phyloP scores from a whole-genome alignment of 179 eudicot species.

The Beta lomatogona region DNA sequence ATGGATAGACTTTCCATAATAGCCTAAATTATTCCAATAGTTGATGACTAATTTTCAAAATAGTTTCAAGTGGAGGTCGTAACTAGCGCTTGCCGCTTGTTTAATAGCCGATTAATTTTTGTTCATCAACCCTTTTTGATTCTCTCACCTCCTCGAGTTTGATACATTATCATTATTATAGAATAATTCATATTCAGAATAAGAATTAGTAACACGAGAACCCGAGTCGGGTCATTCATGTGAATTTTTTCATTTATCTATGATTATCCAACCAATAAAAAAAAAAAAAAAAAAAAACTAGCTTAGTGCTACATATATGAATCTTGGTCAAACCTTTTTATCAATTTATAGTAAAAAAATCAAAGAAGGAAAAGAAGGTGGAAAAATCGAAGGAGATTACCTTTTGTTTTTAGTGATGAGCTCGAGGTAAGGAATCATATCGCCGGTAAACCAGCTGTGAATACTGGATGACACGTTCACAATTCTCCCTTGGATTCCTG shows the following conservation, averaged over 20 bases:
- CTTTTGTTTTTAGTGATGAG: constrained; percentile 55
- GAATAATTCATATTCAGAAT: background rate
- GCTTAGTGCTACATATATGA: background rate
- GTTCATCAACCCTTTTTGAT: too few species aligned
- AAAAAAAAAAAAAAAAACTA: background rate
- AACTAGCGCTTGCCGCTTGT: too few species aligned
- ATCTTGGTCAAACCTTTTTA: background rate
- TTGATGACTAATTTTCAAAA: too few species aligned
- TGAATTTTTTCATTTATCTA: too few species aligned
- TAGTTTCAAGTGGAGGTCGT: too few species aligned
- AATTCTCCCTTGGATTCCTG: constrained; percentile 43
- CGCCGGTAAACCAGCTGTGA: constrained; percentile 70
- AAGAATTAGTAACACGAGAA: background rate
- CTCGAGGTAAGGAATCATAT: constrained; percentile 49
- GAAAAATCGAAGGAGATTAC: constrained; percentile 22
- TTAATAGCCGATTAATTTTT: too few species aligned
- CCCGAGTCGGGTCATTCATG: too few species aligned
- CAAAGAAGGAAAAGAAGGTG: background rate
- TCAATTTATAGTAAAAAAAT: background rate
- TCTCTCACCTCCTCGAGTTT: too few species aligned
- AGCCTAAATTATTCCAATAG: too few species aligned
- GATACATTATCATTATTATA: too few species aligned
- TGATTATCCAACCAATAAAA: background rate
- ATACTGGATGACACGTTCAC: constrained; percentile 43
- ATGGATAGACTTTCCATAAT: too few species aligned